phyloP scores from a whole-genome alignment of 2,329 filamentous ascomycete genomes.

The Dryadomyces quercivorus region DNA sequence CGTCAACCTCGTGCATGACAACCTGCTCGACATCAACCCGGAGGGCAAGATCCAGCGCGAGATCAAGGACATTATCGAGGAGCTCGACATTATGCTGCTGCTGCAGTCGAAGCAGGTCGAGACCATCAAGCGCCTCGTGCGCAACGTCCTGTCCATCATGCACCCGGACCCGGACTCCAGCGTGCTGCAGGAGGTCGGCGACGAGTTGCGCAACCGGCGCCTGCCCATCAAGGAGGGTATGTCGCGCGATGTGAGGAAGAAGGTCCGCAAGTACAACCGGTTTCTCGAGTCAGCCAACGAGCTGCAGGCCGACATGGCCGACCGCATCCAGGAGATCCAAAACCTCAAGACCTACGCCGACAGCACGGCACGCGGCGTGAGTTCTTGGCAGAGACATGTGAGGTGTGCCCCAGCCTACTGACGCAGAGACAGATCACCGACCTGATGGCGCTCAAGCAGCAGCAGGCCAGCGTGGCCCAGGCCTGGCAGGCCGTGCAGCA shows the following conservation, averaged over 20 bases:
- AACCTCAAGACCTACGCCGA: constrained; percentile 20
- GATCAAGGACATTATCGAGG: constrained; percentile 33
- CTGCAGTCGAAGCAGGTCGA: constrained; percentile 24
- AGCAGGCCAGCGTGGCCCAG: constrained; percentile 32
- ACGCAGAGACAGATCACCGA: constrained; percentile 28
- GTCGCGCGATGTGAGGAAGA: no score
- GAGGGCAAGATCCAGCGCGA: constrained; percentile 30
- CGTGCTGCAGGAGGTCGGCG: background rate
- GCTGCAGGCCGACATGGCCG: constrained; percentile 14
- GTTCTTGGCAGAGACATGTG: background rate
- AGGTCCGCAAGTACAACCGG: background rate
- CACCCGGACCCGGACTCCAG: background rate
- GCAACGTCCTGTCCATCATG: constrained; percentile 12
- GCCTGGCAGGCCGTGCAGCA: constrained; percentile 27
- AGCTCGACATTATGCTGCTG: constrained; percentile 32
- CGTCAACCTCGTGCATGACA: constrained; percentile 6
- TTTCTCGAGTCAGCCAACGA: constrained; percentile 14
- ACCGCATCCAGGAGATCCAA: constrained; percentile 22
- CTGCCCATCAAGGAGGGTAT: background rate
- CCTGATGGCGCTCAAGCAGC: constrained; percentile 30
- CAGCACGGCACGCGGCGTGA: constrained; percentile 21
- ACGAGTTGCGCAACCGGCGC: background rate
- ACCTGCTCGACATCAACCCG: constrained; percentile 27
- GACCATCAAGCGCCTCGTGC: constrained; percentile 17
- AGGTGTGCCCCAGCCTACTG: no score